phyloP scores from a whole-genome alignment of 1,284 basidiomycete species.

The Schizophyllum commune region DNA sequence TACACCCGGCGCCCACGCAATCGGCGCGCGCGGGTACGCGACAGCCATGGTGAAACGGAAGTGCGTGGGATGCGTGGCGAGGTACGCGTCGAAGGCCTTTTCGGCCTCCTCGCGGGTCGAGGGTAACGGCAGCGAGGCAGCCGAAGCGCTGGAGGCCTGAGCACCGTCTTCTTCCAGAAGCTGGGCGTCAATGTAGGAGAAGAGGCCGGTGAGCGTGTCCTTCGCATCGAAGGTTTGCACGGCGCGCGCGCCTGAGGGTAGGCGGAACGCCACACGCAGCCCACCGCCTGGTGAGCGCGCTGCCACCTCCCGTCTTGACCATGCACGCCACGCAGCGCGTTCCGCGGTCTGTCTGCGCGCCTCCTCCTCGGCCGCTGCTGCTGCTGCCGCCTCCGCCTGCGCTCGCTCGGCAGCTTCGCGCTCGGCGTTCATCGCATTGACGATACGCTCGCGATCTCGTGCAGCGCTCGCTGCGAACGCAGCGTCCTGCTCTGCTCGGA shows the following conservation, averaged over 20 bases:
- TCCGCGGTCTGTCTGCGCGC: constrained; percentile 28
- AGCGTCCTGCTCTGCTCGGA: constrained; percentile 79
- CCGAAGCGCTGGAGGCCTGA: constrained; percentile 12
- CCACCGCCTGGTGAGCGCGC: constrained; percentile 20
- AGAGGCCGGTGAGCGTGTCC: constrained; percentile 54
- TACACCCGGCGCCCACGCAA: constrained; percentile 40
- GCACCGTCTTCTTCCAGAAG: constrained; percentile 21
- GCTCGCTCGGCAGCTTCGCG: constrained; percentile 22
- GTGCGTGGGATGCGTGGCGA: constrained; percentile 33
- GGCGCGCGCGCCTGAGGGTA: constrained; percentile 58
- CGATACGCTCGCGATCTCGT: constrained; percentile 66
- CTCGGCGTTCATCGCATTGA: constrained; percentile 42
- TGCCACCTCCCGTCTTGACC: constrained; percentile 20
- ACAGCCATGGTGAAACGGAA: constrained; percentile 69
- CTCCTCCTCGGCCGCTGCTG: constrained; percentile 21
- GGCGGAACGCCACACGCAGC: constrained; percentile 56
- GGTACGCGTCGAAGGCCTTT: constrained; percentile 25
- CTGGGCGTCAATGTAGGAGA: constrained; percentile 59
- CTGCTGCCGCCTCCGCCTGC: constrained; percentile 18
- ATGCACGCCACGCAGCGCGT: constrained; percentile 34
- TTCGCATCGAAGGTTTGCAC: constrained; percentile 48
- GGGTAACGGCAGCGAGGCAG: constrained; percentile 22
- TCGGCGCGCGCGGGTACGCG: constrained; percentile 63
- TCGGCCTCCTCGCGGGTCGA: constrained; percentile 26
- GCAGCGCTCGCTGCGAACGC: constrained; percentile 63